Base-by-base conservation (phyloP, 306 rosid genomes). In the Quercus cerris region DNA sequence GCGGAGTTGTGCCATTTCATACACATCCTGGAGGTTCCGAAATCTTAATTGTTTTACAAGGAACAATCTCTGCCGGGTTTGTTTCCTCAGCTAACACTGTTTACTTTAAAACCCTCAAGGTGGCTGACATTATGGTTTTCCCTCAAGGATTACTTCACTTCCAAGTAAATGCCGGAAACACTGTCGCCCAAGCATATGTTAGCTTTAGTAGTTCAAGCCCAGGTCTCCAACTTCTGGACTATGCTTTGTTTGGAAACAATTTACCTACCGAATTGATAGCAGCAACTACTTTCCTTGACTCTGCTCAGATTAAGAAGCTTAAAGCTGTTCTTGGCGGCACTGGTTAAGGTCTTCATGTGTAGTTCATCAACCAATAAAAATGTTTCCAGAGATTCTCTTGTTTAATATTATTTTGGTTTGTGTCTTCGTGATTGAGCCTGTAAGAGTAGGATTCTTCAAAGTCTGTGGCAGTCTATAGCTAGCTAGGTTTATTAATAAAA, bases 291-390 rank as follows among this genome's bases (percentile, higher is more conserved):
- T 94, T 94, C 79, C 87, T 93, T 25, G 93, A 90, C 30, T 73
- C 38, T 9, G 91, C 75, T 73, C 80, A 75, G 69, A 80, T 94
- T 5, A 90, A 87, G 90, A 94, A 90, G 88, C 94, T 94, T 28
- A 94, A 94, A 89, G 90, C 85, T 62, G 97, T 90, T 85, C 97
- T 94, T 78, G 99, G 97, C 46, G 97, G 99, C 0, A 81, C 83
- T 49, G 81, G 81, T 73, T 93, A 80, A 44, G 7, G 54, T 18
- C 18, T 35, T 20, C 46, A 2, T 41, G 46, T 18, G 62, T 54
- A 49, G 31, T 4, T 25, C 56, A n/a, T 44, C 17, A 35, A 15
- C 12, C 25, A 22, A 22, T 59, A 59, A 22, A 3, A 59, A 22
- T 23, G 17, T 22, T 22, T 20, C 25, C 14, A 59, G 66, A 41